Base-by-base conservation (phyloP, 805 yeast genomes). In the Phaffomyces antillensis region DNA sequence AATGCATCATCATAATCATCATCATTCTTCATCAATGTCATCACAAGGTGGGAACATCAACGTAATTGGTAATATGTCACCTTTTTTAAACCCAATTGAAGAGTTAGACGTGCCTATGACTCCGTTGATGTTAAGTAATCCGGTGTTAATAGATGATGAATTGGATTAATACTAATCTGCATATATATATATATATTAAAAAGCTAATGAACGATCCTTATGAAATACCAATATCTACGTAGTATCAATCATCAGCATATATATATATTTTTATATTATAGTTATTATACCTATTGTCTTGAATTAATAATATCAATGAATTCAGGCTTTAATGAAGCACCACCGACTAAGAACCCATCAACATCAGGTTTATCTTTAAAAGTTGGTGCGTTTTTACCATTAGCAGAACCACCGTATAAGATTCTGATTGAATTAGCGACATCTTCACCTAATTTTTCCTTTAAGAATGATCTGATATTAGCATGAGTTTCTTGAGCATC, bases 261-360 rank as follows among this genome's bases (percentile, higher is more conserved):
- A 26, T n/a, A n/a, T n/a, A n/a, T n/a, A n/a, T n/a, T n/a, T n/a
- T n/a, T n/a, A n/a, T n/a, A n/a, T n/a, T n/a, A n/a, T n/a, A n/a
- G n/a, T n/a, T n/a, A n/a, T n/a, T n/a, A n/a, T n/a, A n/a, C n/a
- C n/a, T n/a, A 86, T 66, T 74, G 72, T 83, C 96, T 84, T 44
- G 95, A 86, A 76, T 86, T 91, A 79, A 93, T 77, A 66, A 93
- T 93, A 72, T 88, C 93, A 64, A 87, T 81, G 65, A 93, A 93
- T 76, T 93, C 99, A 55, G 99, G 96, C 80, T 93, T 93, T 71
- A 93, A 81, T 39, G 95, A 87, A 64, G 99, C 99, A 75, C 99
- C 99, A 65, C 99, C 99, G 60, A 93, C 99, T 63, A 93, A 81
- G 91, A 90, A 93, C 44, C 99, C 99, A 65, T 93, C 99, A 53